Percentiles rank a stretch among this genome's conserved stretches.
These are phyloP conservation scores for Mucor racemosus DNA, from an alignment of 371 early-diverging fungal species.

Conservation along the genomic window DNA sequence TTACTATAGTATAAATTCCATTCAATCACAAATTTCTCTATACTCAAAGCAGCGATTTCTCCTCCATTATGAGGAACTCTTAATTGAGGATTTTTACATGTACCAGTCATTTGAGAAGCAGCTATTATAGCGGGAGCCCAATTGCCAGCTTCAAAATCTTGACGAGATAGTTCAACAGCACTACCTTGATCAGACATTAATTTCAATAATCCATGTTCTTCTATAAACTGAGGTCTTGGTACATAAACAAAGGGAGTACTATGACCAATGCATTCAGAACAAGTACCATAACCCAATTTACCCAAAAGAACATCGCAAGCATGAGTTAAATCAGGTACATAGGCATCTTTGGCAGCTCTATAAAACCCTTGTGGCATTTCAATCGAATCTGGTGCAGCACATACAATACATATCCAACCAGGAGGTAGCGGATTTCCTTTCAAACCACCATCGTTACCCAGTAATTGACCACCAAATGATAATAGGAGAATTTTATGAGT, in stretches of 20 bases:
- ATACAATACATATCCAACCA: constrained; percentile 80
- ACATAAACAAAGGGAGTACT: constrained; percentile 77
- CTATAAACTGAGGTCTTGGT: constrained; percentile 78
- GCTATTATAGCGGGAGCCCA: constrained; percentile 58
- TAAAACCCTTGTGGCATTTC: constrained; percentile 63
- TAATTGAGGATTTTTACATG: constrained; percentile 39
- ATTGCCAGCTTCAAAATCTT: constrained; percentile 65
- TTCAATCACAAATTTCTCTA: constrained; percentile 56
- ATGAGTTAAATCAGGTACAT: constrained; percentile 77
- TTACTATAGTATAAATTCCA: constrained; percentile 25
- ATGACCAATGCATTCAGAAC: constrained; percentile 81
- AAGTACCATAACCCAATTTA: constrained; percentile 83
- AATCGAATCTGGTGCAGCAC: constrained; percentile 61
- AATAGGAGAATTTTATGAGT: constrained; percentile 69
- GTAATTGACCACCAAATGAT: constrained; percentile 78
- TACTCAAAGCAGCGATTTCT: constrained; percentile 51
- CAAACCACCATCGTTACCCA: constrained; percentile 49
- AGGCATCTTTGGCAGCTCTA: constrained; percentile 65
- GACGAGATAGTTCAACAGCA: constrained; percentile 64
- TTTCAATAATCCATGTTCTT: constrained; percentile 73
- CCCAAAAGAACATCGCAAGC: constrained; percentile 80
- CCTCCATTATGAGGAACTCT: constrained; percentile 62
- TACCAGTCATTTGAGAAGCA: constrained; percentile 45
- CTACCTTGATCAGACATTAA: constrained; percentile 70
- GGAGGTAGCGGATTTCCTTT: constrained; percentile 68